Evolutionary conservation across 208 protist genomes (phyloP).

Genomic region (Leishmania tarentolae): DNA sequence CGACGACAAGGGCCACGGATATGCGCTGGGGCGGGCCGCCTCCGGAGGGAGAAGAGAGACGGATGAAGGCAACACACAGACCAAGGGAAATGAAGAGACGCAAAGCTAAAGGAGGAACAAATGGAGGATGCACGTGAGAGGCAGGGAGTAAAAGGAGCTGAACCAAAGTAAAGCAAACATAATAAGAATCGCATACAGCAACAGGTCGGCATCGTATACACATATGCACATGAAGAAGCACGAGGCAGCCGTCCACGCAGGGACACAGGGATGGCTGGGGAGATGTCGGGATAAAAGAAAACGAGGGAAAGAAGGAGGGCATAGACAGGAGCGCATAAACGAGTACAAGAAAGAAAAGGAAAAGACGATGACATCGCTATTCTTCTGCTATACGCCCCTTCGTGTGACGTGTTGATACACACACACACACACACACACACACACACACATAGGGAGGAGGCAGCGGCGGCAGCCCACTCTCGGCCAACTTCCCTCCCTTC

Average conservation of each 20-base stretch:
- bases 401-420: not conserved
- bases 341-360: not conserved
- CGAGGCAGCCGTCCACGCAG: not conserved
- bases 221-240: not conserved
- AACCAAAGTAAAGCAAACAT: not conserved
- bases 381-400: not conserved
- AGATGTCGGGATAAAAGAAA: not conserved
- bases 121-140: not conserved
- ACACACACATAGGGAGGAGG: not conserved
- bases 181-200: not conserved
- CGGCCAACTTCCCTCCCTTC: not conserved
- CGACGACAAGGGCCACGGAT: not conserved
- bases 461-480: not conserved
- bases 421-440: conserved; percentile 2
- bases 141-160: not conserved
- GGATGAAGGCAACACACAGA: not conserved
- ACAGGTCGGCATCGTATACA: not conserved
- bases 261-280: not conserved
- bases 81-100: not conserved
- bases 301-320: not conserved
- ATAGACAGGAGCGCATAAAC: not conserved
- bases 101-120: not conserved
- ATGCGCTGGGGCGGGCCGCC: not conserved
- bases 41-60: not conserved
- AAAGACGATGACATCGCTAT: not conserved